phyloP scores from a whole-genome alignment of 2,329 filamentous ascomycete genomes.

The Myriosclerotinia curreyana region DNA sequence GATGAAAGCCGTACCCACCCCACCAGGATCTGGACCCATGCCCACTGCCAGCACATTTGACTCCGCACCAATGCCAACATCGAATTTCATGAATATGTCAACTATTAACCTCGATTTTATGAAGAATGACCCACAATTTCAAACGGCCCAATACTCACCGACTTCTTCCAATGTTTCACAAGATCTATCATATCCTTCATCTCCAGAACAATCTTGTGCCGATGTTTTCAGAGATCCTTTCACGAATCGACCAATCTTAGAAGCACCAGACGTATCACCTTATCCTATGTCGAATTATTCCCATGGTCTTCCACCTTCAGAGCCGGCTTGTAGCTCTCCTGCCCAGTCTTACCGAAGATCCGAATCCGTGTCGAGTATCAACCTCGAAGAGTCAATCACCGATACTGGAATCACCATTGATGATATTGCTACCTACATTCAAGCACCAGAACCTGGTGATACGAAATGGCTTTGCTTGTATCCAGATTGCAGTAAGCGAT shows the following conservation, averaged over 20 bases:
- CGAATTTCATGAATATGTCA: constrained; percentile 54
- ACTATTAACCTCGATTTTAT: constrained; percentile 47
- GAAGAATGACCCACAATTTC: constrained; percentile 36
- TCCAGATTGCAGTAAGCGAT: constrained; percentile 78
- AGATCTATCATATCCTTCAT: constrained; percentile 50
- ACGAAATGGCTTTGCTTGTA: constrained; percentile 78
- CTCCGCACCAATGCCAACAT: constrained; percentile 53
- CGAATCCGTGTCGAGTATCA: constrained; percentile 58
- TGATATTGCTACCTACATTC: constrained; percentile 74
- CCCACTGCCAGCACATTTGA: constrained; percentile 47
- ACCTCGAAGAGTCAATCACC: constrained; percentile 62
- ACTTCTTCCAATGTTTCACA: constrained; percentile 42
- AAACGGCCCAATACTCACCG: constrained; percentile 34
- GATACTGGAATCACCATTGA: constrained; percentile 85
- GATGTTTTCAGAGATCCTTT: constrained; percentile 46
- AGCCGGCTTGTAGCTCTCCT: constrained; percentile 27
- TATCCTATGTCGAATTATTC: constrained; percentile 28
- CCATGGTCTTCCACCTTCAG: constrained; percentile 25
- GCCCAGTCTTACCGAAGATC: constrained; percentile 50
- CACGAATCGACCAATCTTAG: constrained; percentile 46
- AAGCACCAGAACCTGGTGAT: constrained; percentile 67
- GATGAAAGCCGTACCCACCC: constrained; percentile 52
- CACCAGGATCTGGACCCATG: constrained; percentile 52
- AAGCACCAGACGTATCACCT: constrained; percentile 27
- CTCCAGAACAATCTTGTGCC: constrained; percentile 51